Conservation (phyloP, 345 rosid species). For the Gossypium mustelinum region DNA sequence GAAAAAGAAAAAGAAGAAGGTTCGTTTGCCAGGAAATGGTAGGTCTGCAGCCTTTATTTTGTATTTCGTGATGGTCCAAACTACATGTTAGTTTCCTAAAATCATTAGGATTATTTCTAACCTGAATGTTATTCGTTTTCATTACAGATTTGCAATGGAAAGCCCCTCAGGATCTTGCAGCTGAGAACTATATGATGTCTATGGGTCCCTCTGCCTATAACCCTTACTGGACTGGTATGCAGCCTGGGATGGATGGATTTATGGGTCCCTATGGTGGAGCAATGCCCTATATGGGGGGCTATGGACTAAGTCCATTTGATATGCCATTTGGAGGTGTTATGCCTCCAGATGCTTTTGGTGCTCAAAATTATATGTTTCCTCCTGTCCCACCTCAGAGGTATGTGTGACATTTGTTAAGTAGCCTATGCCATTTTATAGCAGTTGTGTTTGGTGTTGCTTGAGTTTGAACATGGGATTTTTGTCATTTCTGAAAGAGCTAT, state of each 20-base stretch:
- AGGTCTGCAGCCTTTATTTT: constrained; percentile 14
- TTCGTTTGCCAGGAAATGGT: constrained; percentile 58
- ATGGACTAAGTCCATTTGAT: constrained; percentile 57
- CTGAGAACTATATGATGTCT: constrained; percentile 83
- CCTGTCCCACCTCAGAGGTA: constrained; percentile 60
- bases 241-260: constrained; percentile 65
- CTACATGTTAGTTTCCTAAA: background rate
- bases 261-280: constrained; percentile 46
- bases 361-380: constrained; percentile 63
- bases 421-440: background rate
- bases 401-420: constrained; percentile 1
- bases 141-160: constrained; percentile 72
- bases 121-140: constrained; percentile 15
- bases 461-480: background rate
- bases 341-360: constrained; percentile 60
- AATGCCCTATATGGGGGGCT: constrained; percentile 59
- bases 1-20: constrained; percentile 83
- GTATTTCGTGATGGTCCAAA: background rate
- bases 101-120: constrained; percentile 3
- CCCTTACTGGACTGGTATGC: constrained; percentile 79
- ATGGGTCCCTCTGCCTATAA: constrained; percentile 60
- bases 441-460: background rate
- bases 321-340: constrained; percentile 54
- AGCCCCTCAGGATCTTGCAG: constrained; percentile 50
- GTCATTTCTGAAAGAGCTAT: background rate